A percentile compares a stretch with the other conserved stretches of the same genome.
phyloP scores from a whole-genome alignment of 495 filamentous ascomycete species.

The Lindgomyces ingoldianus region DNA sequence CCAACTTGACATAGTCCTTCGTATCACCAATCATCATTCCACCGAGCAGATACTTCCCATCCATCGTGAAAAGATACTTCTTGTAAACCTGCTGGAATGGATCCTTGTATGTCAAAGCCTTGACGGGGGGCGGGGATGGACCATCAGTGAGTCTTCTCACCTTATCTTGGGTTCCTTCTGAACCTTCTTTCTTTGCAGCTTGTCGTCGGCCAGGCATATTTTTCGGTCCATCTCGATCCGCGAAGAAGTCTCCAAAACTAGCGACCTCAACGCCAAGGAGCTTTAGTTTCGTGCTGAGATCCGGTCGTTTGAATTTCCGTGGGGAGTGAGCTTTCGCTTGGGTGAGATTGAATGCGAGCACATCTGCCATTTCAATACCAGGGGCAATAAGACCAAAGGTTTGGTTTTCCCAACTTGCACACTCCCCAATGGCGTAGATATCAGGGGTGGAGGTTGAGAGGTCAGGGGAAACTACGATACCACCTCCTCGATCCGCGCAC shows the following conservation, averaged over 20 bases:
- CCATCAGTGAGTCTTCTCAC: conserved; percentile 58
- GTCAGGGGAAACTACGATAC: conserved; percentile 73
- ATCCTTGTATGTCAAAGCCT: conserved; percentile 89
- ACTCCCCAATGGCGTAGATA: conserved; percentile 93
- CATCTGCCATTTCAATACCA: conserved; percentile 94
- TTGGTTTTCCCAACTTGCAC: conserved; percentile 90
- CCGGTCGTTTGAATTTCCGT: conserved; percentile 76
- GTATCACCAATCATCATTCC: conserved; percentile 99
- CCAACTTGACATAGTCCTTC: conserved; percentile 89
- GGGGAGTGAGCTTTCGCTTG: conserved; percentile 71
- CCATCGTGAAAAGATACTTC: conserved; percentile 90
- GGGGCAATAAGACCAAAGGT: conserved; percentile 94
- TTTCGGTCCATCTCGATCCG: conserved; percentile 83
- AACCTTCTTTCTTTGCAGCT: conserved; percentile 42
- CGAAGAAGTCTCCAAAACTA: conserved; percentile 96
- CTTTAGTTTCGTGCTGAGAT: conserved; percentile 93
- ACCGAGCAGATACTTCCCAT: conserved; percentile 89
- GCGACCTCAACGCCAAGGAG: conserved; percentile 92
- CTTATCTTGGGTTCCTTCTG: conserved; percentile 44
- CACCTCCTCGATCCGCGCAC: conserved; percentile 72
- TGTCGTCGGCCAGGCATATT: conserved; percentile 59
- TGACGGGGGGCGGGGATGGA: conserved; percentile 62
- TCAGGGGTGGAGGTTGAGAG: conserved; percentile 70
- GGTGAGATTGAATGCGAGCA: conserved; percentile 92
- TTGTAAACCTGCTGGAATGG: conserved; percentile 95